A percentile compares a stretch with the other conserved stretches of the same genome.
Evolutionary conservation across 768 basidiomycete genomes (phyloP).

Genomic region (Chlorophyllum brunneum): DNA sequence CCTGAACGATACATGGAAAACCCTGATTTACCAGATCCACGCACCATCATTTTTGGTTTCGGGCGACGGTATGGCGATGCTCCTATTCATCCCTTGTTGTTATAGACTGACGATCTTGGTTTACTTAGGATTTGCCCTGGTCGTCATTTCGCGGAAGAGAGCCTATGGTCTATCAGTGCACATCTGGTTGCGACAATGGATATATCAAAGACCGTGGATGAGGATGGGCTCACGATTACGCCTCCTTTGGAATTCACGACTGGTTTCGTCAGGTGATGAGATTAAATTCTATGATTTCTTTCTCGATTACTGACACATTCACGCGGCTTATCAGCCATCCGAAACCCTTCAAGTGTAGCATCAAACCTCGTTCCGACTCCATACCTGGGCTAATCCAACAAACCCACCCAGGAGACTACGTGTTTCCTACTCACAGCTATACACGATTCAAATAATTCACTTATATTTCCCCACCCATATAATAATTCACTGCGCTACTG

Average conservation of each 20-base stretch:
- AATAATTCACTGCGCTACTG: too few relatives aligned
- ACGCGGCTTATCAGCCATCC: conserved; percentile 37
- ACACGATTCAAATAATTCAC: background rate
- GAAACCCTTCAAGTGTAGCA: conserved; percentile 43
- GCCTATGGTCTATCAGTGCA: conserved; percentile 42
- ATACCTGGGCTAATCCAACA: conserved; percentile 26
- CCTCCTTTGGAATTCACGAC: conserved; percentile 33
- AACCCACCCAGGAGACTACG: conserved; percentile 18
- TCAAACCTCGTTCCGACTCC: conserved; percentile 40
- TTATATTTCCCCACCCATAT: too few relatives aligned
- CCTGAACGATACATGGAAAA: conserved; percentile 48
- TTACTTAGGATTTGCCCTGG: conserved; percentile 48
- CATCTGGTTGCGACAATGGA: conserved; percentile 42
- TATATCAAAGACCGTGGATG: conserved; percentile 37
- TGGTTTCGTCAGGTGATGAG: conserved; percentile 44
- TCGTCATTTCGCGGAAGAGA: conserved; percentile 45
- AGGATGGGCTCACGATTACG: conserved; percentile 36
- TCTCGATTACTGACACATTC: background rate
- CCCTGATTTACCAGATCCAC: conserved; percentile 37
- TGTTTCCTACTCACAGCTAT: background rate
- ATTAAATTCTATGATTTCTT: background rate
- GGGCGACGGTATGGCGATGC: conserved; percentile 41
- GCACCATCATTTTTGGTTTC: conserved; percentile 52
- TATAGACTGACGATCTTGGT: background rate
- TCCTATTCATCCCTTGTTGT: background rate